Evolutionary conservation across 2,329 filamentous ascomycete genomes (phyloP).

Genomic region (Fusarium dimerum): DNA sequence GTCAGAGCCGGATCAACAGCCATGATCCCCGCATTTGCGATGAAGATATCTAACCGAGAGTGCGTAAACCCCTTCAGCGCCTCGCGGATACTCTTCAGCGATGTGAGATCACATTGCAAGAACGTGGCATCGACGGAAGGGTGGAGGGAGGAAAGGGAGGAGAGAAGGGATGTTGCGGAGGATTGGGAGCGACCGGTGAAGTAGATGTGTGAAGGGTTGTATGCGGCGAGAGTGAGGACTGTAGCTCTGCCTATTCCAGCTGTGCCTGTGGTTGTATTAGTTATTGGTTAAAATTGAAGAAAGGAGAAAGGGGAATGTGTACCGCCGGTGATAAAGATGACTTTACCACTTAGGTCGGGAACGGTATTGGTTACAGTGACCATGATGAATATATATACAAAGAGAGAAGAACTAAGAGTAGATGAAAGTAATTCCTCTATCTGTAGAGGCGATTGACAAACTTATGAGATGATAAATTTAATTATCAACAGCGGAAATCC

Average conservation of each 20-base stretch:
- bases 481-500: no score
- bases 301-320: slow-evolving; percentile 1
- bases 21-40: slow-evolving; percentile 41
- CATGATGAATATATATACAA: slow-evolving; percentile 7
- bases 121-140: slow-evolving; percentile 24
- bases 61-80: slow-evolving; percentile 43
- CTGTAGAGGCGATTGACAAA: background rate
- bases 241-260: slow-evolving; percentile 31
- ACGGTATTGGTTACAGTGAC: slow-evolving; percentile 43
- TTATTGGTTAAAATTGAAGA: background rate
- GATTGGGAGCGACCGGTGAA: slow-evolving; percentile 51
- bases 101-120: slow-evolving; percentile 50
- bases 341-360: slow-evolving; percentile 46
- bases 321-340: slow-evolving; percentile 55
- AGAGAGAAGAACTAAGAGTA: background rate
- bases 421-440: background rate
- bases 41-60: slow-evolving; percentile 44
- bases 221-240: slow-evolving; percentile 33
- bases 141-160: slow-evolving; percentile 30
- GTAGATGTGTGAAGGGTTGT: slow-evolving; percentile 54
- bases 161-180: slow-evolving; percentile 45
- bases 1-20: slow-evolving; percentile 28
- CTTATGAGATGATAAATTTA: background rate
- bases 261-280: slow-evolving; percentile 34
- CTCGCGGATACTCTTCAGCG: slow-evolving; percentile 47